Percentiles rank a stretch among this genome's conserved stretches.
These are phyloP conservation scores for Anaeromyces robustus DNA, from an alignment of 192 early-diverging fungal species.

Conservation along the genomic window DNA sequence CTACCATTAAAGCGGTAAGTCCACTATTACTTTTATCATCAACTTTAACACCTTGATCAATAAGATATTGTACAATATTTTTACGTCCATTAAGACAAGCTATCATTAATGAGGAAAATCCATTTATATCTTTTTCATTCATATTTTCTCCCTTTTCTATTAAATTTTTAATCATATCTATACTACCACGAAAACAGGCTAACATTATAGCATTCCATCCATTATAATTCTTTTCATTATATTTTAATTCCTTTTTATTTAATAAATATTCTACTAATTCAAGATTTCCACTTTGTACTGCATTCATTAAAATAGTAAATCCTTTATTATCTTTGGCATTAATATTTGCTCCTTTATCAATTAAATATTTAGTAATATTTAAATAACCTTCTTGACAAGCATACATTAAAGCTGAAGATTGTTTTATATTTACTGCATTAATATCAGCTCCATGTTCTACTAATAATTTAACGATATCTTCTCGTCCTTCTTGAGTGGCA, in stretches of 20 bases:
- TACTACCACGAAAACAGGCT: background rate
- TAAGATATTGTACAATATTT: background rate
- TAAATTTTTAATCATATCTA: background rate
- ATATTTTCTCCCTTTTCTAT: background rate
- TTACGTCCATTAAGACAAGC: background rate
- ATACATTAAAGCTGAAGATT: background rate
- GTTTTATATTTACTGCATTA: background rate
- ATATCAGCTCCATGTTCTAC: background rate
- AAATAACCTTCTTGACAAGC: background rate
- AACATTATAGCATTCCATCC: background rate
- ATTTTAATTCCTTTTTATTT: background rate
- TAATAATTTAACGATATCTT: background rate
- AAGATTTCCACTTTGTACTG: background rate
- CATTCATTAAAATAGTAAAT: background rate
- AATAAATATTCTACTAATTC: background rate
- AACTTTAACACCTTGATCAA: background rate
- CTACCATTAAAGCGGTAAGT: background rate
- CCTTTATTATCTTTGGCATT: background rate
- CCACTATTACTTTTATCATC: background rate
- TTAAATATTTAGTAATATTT: background rate
- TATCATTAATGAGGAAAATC: background rate
- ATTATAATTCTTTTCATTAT: background rate
- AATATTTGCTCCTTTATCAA: background rate
- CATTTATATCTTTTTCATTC: background rate
- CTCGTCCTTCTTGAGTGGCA: background rate